Evolutionary conservation across 2,329 filamentous ascomycete genomes (phyloP).

Genomic region (Colletotrichum ledebouriae): DNA sequence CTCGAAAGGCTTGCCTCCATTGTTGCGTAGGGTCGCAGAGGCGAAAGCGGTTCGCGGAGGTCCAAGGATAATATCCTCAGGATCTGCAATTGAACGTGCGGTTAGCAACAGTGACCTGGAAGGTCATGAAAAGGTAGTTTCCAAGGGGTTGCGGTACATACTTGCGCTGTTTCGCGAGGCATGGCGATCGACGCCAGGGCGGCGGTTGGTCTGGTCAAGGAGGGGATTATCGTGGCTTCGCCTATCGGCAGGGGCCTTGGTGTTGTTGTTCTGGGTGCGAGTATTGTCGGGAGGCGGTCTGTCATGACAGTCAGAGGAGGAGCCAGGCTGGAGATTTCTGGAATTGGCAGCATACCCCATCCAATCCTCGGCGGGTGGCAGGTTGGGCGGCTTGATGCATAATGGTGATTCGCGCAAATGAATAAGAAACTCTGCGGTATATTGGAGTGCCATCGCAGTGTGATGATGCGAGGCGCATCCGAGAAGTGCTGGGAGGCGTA

Average conservation of each 20-base stretch:
- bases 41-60: constrained; percentile 87
- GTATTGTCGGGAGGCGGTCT: constrained; percentile 62
- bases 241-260: constrained; percentile 60
- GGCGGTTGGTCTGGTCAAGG: constrained; percentile 65
- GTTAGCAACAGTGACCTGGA: constrained; percentile 47
- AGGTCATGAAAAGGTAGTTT: background rate
- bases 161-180: constrained; percentile 69
- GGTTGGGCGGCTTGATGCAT: constrained; percentile 81
- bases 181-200: constrained; percentile 66
- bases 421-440: constrained; percentile 82
- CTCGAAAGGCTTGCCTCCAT: constrained; percentile 60
- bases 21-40: constrained; percentile 72
- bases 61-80: constrained; percentile 87
- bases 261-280: constrained; percentile 55
- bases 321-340: constrained; percentile 20
- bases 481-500: constrained; percentile 24
- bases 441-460: constrained; percentile 70
- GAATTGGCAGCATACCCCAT: constrained; percentile 79
- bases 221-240: constrained; percentile 60
- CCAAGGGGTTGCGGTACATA: constrained; percentile 53
- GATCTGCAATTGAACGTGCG: constrained; percentile 59
- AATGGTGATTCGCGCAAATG: constrained; percentile 85
- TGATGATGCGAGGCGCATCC: constrained; percentile 55
- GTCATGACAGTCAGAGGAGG: constrained; percentile 19
- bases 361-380: constrained; percentile 93